phyloP scores from a whole-genome alignment of 208 protist genomes.

The Balamuthia mandrillaris region DNA sequence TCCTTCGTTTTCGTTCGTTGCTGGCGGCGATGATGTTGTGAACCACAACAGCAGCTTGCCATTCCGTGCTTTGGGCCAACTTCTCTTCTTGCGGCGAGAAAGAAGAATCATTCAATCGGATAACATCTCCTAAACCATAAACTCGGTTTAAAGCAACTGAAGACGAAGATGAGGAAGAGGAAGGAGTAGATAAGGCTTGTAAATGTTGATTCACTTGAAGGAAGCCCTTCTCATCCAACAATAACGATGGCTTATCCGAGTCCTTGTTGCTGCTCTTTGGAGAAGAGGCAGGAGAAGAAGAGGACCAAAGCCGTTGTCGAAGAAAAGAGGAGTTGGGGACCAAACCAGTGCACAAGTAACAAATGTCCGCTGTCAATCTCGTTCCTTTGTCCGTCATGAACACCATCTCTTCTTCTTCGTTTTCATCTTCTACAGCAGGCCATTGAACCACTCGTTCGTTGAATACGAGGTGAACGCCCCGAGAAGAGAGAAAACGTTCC shows the following conservation, averaged over 20 bases:
- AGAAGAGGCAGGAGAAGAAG: background rate
- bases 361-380: conserved; percentile 31
- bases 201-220: conserved; percentile 33
- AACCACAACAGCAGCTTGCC: conserved; percentile 16
- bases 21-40: conserved; percentile 44
- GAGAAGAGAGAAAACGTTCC: background rate
- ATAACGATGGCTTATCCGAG: background rate
- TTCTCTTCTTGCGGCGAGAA: conserved; percentile 52
- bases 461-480: conserved; percentile 34
- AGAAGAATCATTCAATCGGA: background rate
- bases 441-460: conserved; percentile 45
- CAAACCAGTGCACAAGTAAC: conserved; percentile 51
- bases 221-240: conserved; percentile 9
- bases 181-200: too few species aligned
- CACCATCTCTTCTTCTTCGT: background rate
- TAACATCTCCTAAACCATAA: too few species aligned
- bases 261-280: background rate
- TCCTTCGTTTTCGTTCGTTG: too few species aligned
- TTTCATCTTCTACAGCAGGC: too few species aligned
- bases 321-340: conserved; percentile 44
- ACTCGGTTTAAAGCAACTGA: background rate
- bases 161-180: too few species aligned
- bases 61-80: conserved; percentile 49
- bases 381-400: conserved; percentile 53
- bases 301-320: background rate